Percentiles rank a stretch among this genome's conserved stretches.
These are phyloP conservation scores for Theobroma grandiflorum DNA, from an alignment of 441 rosid genomes.

Conservation along the genomic window DNA sequence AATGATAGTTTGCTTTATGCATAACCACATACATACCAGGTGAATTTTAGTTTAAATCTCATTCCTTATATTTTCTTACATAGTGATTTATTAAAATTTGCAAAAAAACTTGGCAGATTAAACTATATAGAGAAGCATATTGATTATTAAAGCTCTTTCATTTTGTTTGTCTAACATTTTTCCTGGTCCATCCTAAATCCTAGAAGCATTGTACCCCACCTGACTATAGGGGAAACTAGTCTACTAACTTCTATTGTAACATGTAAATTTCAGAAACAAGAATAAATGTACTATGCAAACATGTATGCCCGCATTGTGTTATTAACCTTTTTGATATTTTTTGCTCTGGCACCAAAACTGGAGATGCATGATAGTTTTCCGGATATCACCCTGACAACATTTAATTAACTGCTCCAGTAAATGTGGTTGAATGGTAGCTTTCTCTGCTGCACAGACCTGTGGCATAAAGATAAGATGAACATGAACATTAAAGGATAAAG, in stretches of 20 bases:
- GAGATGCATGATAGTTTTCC: constrained; percentile 82
- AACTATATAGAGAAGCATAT: not conserved
- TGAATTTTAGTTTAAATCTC: not conserved
- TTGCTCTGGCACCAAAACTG: constrained; percentile 94
- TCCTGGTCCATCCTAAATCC: not conserved
- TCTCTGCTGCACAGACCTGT: constrained; percentile 86
- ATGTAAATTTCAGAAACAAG: constrained; percentile 8
- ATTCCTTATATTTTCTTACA: not conserved
- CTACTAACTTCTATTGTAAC: not conserved
- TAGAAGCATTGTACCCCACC: constrained; percentile 3
- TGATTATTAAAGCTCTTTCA: constrained; percentile 2
- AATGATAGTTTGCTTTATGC: not conserved
- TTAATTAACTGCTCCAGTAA: constrained; percentile 60
- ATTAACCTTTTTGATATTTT: constrained; percentile 60
- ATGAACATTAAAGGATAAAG: constrained; percentile 28
- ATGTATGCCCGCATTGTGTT: constrained; percentile 15
- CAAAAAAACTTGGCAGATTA: not conserved
- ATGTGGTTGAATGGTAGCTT: constrained; percentile 55
- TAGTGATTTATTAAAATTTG: not conserved
- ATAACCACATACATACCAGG: not conserved
- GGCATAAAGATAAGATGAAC: constrained; percentile 25
- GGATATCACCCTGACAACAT: constrained; percentile 73
- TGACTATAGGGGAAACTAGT: not conserved
- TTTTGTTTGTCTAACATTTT: constrained; percentile 5
- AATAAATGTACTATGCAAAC: constrained; percentile 7